Evolutionary conservation across 164 flowering plant genomes (phyloP), one percentile per base, ranked within the genome.

Genomic region (Magnolia kwangsiensis): DNA sequence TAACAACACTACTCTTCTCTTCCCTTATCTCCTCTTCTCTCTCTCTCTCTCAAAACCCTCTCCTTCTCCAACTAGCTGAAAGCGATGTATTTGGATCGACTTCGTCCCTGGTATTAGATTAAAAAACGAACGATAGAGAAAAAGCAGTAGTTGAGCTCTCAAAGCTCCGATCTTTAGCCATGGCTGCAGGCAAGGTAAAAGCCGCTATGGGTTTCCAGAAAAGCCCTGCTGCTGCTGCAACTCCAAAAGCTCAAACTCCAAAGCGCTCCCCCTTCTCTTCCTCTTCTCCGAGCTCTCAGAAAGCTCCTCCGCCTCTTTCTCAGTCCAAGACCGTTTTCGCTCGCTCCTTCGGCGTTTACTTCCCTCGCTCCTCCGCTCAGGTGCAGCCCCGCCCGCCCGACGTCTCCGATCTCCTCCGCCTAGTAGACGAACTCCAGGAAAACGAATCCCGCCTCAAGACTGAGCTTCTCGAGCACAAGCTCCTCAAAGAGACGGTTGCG

Each of bases 371-470:
- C 24, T 82, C 98, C 24, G 86, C 97, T n/a, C 97, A 94, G 71
- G 98, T 94, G 8, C 97, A 92, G 86, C 97, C 99, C 7, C 88
- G 88, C 3, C 94, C 98, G 0, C 94, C 94, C 0, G 96, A 92
- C 82, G 93, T 91, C 21, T 16, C 89, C 1, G 94, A 90, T 78
- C 91, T 94, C 24, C 75, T 91, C 45, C 88, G 87, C 4, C 71
- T 89, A 1, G 91, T 96, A 2, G 98, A 94, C 68, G 92, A 91
- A 79, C 79, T 96, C n/a, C 86, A 88, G 0, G 97, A 92, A 37
- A 72, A 88, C 0, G 97, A 92, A 78, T 87, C 91, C 0, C 81
- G 82, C 6, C 78, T 96, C 49, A 87, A 89, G 71, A 96, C 93
- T 0, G 90, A 96, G 83, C 83, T 96, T 0, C 80, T 96, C 4